Evolutionary conservation across 2,329 filamentous ascomycete species (phyloP).

Genomic region (Bertia moriformis): DNA sequence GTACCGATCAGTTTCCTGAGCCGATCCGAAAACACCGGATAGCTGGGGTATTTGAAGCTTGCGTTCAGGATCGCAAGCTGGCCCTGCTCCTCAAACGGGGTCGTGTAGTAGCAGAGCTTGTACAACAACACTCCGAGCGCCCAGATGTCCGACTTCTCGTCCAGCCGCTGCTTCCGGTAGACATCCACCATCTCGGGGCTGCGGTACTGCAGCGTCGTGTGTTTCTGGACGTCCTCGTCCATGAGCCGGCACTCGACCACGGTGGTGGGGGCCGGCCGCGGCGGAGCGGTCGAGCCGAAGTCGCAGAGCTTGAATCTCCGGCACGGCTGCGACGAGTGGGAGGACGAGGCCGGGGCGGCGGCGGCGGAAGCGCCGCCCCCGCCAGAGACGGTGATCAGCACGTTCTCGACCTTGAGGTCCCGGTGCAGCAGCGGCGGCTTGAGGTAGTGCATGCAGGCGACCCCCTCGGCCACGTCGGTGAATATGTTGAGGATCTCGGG

Average conservation of each 20-base stretch:
- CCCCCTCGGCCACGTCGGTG: slow-evolving; percentile 84
- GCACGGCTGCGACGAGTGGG: no score
- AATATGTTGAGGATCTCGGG: slow-evolving; percentile 97
- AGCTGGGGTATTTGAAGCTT: slow-evolving; percentile 77
- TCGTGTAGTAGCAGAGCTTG: slow-evolving; percentile 98
- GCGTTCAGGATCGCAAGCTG: slow-evolving; percentile 96
- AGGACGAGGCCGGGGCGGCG: slow-evolving; percentile 28
- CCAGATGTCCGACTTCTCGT: slow-evolving; percentile 99
- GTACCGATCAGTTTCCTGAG: slow-evolving; percentile 81
- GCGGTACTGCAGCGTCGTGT: slow-evolving; percentile 92
- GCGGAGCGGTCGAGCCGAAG: slow-evolving; percentile 81
- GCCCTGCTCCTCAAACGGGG: slow-evolving; percentile 92
- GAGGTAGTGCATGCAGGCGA: slow-evolving; percentile 97
- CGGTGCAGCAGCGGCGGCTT: slow-evolving; percentile 84
- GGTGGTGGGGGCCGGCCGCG: slow-evolving; percentile 70
- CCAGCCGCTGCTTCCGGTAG: slow-evolving; percentile 86
- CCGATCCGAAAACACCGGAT: slow-evolving; percentile 78
- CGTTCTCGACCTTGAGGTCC: slow-evolving; percentile 95
- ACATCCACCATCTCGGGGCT: slow-evolving; percentile 99
- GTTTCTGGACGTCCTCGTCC: slow-evolving; percentile 92
- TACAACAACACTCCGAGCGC: slow-evolving; percentile 87
- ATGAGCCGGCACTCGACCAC: slow-evolving; percentile 80
- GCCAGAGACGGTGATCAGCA: slow-evolving; percentile 67
- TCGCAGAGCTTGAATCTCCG: slow-evolving; percentile 91
- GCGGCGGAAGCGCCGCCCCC: no score